phyloP scores from a whole-genome alignment of 2,329 filamentous ascomycete genomes.

The Cladosporium sp. region DNA sequence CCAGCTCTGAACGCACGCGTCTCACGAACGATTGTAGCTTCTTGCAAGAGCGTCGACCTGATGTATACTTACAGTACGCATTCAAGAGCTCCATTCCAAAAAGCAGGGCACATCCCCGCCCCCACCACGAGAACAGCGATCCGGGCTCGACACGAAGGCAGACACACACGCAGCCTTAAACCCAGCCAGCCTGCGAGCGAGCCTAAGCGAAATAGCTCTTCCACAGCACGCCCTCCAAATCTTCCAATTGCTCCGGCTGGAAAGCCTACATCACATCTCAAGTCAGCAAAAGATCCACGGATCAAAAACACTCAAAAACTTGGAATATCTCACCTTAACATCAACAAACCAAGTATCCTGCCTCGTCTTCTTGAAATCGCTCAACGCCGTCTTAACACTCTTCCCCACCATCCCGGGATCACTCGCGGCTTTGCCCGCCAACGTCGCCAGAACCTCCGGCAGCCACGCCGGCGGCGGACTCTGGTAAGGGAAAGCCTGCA shows the following conservation, averaged over 20 bases:
- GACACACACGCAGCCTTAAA: too few relatives aligned
- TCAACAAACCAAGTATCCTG: constrained; percentile 99
- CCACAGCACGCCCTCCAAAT: constrained; percentile 94
- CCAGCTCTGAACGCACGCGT: neutral
- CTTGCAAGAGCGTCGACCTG: too few relatives aligned
- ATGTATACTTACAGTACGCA: too few relatives aligned
- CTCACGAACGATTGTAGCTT: neutral
- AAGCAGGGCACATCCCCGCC: too few relatives aligned
- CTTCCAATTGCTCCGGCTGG: constrained; percentile 86
- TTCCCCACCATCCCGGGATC: constrained; percentile 93
- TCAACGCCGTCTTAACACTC: constrained; percentile 88
- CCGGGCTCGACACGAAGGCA: too few relatives aligned
- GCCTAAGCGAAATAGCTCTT: constrained; percentile 95
- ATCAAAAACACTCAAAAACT: too few relatives aligned
- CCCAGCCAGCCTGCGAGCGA: too few relatives aligned
- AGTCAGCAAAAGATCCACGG: neutral
- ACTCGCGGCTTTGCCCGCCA: constrained; percentile 79
- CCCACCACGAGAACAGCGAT: too few relatives aligned
- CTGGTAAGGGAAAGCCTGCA: constrained; percentile 94
- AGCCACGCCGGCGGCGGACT: constrained; percentile 92
- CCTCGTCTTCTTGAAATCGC: constrained; percentile 98
- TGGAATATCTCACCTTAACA: constrained; percentile 92
- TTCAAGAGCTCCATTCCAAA: too few relatives aligned
- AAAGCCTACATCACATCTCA: constrained; percentile 59
- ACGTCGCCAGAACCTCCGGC: constrained; percentile 80